A percentile compares a stretch with the other conserved stretches of the same genome.
phyloP scores from a whole-genome alignment of 2,329 filamentous ascomycete species.

The Trichoderma sp. region DNA sequence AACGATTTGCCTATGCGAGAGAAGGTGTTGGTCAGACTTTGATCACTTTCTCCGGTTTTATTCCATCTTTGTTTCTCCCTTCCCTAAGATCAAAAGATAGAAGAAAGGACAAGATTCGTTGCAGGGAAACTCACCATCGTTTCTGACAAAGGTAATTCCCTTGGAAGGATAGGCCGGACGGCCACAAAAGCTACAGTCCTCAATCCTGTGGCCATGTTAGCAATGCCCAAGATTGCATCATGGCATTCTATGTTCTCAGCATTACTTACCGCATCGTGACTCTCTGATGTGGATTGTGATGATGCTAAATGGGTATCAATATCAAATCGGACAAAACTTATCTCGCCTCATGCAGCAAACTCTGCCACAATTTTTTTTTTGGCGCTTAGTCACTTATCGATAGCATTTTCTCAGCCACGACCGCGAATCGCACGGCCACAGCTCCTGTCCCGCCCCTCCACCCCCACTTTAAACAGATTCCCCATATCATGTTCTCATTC shows the following conservation, averaged over 20 bases:
- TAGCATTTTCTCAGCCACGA: conserved; percentile 11
- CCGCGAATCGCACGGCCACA: background rate
- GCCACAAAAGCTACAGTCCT: conserved; percentile 50
- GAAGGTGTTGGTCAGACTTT: background rate
- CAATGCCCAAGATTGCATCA: background rate
- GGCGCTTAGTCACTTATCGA: conserved; percentile 26
- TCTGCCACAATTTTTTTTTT: conserved; percentile 25
- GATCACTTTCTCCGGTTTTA: background rate
- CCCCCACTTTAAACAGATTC: background rate
- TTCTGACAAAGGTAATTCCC: conserved; percentile 55
- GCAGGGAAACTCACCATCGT: conserved; percentile 43
- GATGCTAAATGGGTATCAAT: conserved; percentile 20
- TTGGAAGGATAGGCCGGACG: conserved; percentile 57
- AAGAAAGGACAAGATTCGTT: background rate
- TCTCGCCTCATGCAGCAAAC: conserved; percentile 19
- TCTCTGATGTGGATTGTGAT: conserved; percentile 23
- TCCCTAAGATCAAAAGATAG: too few relatives aligned
- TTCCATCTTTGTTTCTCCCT: too few relatives aligned
- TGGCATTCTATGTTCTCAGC: background rate
- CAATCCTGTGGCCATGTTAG: conserved; percentile 39
- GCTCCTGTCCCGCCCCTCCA: background rate
- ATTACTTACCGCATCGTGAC: conserved; percentile 25
- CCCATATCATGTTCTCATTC: background rate
- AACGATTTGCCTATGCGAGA: conserved; percentile 47
- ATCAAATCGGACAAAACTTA: conserved; percentile 2